Percentiles rank a stretch among this genome's conserved stretches.
Evolutionary conservation across 306 rosid species (phyloP).

Genomic region (Citrullus mucosospermus): DNA sequence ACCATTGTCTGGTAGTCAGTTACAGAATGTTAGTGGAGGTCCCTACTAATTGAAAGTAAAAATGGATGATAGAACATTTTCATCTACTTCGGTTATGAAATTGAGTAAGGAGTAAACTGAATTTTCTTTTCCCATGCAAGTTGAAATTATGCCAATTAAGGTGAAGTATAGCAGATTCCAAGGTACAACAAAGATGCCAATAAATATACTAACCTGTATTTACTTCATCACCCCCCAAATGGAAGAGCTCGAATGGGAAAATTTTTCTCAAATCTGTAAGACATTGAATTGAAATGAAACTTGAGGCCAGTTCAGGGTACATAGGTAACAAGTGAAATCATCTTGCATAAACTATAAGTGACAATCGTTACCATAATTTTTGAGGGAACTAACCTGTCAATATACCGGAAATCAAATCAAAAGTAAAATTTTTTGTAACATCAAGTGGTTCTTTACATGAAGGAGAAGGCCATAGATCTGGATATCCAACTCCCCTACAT

Average conservation of each 20-base stretch:
- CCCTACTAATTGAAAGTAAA: not conserved
- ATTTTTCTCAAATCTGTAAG: constrained; percentile 77
- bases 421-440: constrained; percentile 68
- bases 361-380: not conserved
- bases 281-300: not conserved
- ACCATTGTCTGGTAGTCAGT: not conserved
- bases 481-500: constrained; percentile 90
- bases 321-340: not conserved
- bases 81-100: not conserved
- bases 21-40: not conserved
- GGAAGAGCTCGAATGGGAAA: constrained; percentile 93
- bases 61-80: not conserved
- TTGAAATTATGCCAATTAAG: not conserved
- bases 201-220: constrained; percentile 58
- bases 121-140: not conserved
- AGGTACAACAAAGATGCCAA: not conserved
- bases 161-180: not conserved
- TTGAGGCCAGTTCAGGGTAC: not conserved
- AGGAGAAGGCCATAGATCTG: constrained; percentile 90
- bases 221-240: constrained; percentile 99
- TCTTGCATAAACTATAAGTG: not conserved
- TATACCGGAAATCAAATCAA: constrained; percentile 77
- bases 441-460: constrained; percentile 85
- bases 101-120: not conserved
- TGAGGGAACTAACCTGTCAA: constrained; percentile 50